Evolutionary conservation across 2,329 filamentous ascomycete genomes (phyloP).

Genomic region (Aspergillus aculeatinus): DNA sequence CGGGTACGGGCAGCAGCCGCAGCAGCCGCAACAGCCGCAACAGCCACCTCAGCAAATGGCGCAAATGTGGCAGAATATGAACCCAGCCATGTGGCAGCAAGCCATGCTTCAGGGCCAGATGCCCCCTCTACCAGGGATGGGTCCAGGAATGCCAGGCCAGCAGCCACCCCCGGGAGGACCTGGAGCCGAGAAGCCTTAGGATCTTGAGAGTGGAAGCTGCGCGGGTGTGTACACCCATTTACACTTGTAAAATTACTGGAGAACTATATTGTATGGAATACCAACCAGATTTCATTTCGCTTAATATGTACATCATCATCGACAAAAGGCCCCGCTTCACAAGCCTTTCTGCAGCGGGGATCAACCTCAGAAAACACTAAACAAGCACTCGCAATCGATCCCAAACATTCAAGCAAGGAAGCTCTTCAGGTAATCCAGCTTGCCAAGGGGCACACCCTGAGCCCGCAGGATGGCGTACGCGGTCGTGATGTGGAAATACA

Average conservation of each 20-base stretch:
- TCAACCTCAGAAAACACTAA: too few relatives aligned
- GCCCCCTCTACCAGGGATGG: background rate
- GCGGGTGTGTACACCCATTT: too few relatives aligned
- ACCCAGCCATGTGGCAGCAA: background rate
- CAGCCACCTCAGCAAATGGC: background rate
- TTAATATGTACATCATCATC: background rate
- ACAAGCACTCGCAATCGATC: too few relatives aligned
- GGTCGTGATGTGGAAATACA: constrained; percentile 63
- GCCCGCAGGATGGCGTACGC: constrained; percentile 62
- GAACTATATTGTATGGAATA: too few relatives aligned
- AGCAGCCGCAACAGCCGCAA: background rate
- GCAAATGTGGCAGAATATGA: background rate
- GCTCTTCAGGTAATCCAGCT: constrained; percentile 53
- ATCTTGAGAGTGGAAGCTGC: too few relatives aligned
- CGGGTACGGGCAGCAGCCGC: background rate
- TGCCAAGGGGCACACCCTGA: constrained; percentile 62
- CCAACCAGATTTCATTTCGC: too few relatives aligned
- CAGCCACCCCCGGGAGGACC: background rate
- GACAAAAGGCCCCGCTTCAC: too few relatives aligned
- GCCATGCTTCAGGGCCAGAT: background rate
- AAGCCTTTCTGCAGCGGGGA: background rate
- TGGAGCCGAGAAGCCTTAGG: background rate
- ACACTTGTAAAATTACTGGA: too few relatives aligned
- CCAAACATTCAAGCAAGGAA: constrained; percentile 1
- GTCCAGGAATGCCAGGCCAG: background rate